Conservation (phyloP, 2,329 filamentous ascomycete species). For the Macrophomina pseudophaseolina region DNA sequence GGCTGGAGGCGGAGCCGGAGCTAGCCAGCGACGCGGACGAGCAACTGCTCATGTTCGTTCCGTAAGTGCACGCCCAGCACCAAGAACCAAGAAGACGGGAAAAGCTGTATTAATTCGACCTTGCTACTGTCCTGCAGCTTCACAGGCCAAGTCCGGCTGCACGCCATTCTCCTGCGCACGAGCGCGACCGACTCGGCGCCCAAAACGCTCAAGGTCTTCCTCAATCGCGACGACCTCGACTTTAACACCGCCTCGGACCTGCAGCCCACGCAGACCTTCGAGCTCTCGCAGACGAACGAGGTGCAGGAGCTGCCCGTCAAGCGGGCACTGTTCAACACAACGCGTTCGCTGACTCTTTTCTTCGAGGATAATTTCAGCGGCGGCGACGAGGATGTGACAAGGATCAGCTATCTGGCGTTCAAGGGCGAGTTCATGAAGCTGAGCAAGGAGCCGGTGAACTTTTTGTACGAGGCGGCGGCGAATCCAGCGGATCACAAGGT, state of each 20-base stretch:
- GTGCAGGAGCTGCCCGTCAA: conserved; percentile 88
- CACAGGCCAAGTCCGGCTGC: conserved; percentile 90
- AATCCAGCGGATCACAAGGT: conserved; percentile 84
- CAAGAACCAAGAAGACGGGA: neutral
- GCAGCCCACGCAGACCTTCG: conserved; percentile 73
- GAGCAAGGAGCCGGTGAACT: conserved; percentile 80
- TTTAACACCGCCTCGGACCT: conserved; percentile 76
- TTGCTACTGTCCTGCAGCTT: conserved; percentile 62
- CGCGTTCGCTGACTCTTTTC: conserved; percentile 83
- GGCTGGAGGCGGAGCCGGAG: conserved; percentile 73
- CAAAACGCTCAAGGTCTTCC: conserved; percentile 81
- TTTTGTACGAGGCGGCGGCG: conserved; percentile 91
- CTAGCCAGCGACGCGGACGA: conserved; percentile 87
- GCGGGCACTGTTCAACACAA: conserved; percentile 85
- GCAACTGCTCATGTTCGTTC: conserved; percentile 89
- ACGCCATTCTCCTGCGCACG: conserved; percentile 84
- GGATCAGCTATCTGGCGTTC: conserved; percentile 85
- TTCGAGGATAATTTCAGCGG: conserved; percentile 85
- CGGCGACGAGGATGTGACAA: conserved; percentile 73
- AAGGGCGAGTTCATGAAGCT: conserved; percentile 92
- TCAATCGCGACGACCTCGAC: conserved; percentile 87
- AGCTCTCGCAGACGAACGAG: conserved; percentile 77
- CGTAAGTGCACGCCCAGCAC: conserved; percentile 56
- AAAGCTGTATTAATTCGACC: neutral
- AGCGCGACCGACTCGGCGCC: conserved; percentile 74